phyloP scores from a whole-genome alignment of 2,329 filamentous ascomycete species.

The Myriosclerotinia duriaeana region DNA sequence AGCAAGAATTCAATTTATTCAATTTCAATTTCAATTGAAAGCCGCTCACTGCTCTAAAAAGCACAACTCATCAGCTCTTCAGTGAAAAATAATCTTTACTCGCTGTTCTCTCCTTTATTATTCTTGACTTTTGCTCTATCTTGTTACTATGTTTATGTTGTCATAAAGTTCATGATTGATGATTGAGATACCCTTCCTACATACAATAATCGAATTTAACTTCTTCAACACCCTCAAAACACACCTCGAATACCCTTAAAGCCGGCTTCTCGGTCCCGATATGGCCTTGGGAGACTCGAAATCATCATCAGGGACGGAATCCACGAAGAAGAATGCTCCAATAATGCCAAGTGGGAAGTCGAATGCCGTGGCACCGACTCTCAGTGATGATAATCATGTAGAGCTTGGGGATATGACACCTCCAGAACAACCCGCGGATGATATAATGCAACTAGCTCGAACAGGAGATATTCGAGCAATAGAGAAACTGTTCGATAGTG shows the following conservation, averaged over 20 bases:
- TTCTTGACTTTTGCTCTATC: not conserved
- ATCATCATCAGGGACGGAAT: constrained; percentile 27
- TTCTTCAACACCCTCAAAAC: not conserved
- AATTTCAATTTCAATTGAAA: constrained; percentile 2
- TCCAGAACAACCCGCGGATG: constrained; percentile 42
- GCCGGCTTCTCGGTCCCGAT: constrained; percentile 30
- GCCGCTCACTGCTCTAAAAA: not conserved
- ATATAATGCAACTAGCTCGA: constrained; percentile 94
- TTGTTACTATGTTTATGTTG: constrained; percentile 14
- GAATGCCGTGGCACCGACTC: constrained; percentile 52
- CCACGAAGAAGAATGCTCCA: constrained; percentile 41
- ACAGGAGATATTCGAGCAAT: constrained; percentile 83
- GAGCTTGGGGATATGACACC: constrained; percentile 40
- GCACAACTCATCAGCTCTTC: constrained; percentile 19
- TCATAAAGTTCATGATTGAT: constrained; percentile 15
- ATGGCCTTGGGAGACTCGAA: constrained; percentile 35
- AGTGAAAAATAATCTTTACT: not conserved
- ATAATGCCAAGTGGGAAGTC: constrained; percentile 57
- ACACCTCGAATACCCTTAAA: not conserved
- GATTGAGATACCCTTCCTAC: constrained; percentile 7
- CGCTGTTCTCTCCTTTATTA: not conserved
- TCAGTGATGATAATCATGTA: constrained; percentile 47
- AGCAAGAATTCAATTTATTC: constrained; percentile 6
- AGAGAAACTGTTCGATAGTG: constrained; percentile 83
- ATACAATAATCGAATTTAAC: not conserved